phyloP scores from a whole-genome alignment of 2,329 filamentous ascomycete genomes.

The Fusarium fujikuroi region DNA sequence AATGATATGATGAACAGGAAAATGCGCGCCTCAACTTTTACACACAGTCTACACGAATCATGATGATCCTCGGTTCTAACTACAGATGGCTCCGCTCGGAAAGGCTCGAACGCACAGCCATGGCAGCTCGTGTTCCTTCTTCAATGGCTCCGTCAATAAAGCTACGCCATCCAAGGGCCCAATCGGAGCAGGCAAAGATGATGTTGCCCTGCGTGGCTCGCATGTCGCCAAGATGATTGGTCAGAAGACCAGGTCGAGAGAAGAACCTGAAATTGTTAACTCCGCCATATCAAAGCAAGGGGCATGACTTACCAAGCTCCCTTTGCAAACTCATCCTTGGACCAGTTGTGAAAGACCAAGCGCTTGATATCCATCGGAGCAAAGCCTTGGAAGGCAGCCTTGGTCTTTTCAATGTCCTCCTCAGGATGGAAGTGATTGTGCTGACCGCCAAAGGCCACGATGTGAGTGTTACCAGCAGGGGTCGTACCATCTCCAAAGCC shows the following conservation, averaged over 20 bases:
- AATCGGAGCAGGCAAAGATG: slow-evolving; percentile 60
- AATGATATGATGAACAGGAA: no score
- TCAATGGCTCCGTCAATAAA: slow-evolving; percentile 63
- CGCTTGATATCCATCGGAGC: slow-evolving; percentile 47
- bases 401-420: slow-evolving; percentile 50
- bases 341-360: slow-evolving; percentile 60
- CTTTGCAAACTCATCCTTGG: slow-evolving; percentile 58
- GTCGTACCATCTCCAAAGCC: slow-evolving; percentile 58
- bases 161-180: slow-evolving; percentile 60
- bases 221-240: slow-evolving; percentile 53
- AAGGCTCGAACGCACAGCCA: slow-evolving; percentile 12
- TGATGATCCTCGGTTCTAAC: accelerated
- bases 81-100: slow-evolving; percentile 9
- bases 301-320: slow-evolving; percentile 49
- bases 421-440: slow-evolving; percentile 58
- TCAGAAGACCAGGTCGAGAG: slow-evolving; percentile 50
- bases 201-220: slow-evolving; percentile 55
- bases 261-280: slow-evolving; percentile 47
- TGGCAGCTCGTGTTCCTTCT: slow-evolving; percentile 51
- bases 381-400: slow-evolving; percentile 49
- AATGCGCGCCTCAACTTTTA: not conserved
- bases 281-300: no score
- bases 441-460: slow-evolving; percentile 58
- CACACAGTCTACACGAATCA: not conserved
- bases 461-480: slow-evolving; percentile 57